Evolutionary conservation across 2,329 filamentous ascomycete species (phyloP).

Genomic region (Aspergillus ochraceus): DNA sequence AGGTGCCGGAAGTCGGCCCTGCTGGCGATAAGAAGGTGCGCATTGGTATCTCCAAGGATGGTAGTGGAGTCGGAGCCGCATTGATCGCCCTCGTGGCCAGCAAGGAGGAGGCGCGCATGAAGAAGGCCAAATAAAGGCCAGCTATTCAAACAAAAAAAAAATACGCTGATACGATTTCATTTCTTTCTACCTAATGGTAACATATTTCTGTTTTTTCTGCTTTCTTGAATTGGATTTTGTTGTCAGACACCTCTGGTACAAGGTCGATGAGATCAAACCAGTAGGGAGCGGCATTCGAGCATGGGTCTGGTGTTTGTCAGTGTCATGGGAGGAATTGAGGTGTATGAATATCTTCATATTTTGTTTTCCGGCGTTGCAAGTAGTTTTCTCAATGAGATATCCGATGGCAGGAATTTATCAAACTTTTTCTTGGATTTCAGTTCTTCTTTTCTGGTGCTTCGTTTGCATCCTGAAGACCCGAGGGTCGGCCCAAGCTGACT

Average conservation of each 20-base stretch:
- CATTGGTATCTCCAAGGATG: constrained; percentile 96
- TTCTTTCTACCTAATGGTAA: constrained; percentile 2
- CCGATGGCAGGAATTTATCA: background rate
- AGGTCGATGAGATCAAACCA: background rate
- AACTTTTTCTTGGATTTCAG: background rate
- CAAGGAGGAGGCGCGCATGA: constrained; percentile 20
- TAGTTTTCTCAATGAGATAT: background rate
- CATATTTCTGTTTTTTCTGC: constrained; percentile 3
- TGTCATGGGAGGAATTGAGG: constrained; percentile 1
- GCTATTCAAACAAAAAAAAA: background rate
- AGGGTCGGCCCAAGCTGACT: background rate
- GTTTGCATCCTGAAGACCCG: background rate
- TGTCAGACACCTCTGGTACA: background rate
- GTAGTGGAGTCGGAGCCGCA: constrained; percentile 91
- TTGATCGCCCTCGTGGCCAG: constrained; percentile 90
- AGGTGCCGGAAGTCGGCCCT: constrained; percentile 73
- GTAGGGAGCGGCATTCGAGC: background rate
- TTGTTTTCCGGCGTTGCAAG: background rate
- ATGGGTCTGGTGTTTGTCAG: constrained; percentile 6
- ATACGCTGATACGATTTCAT: constrained; percentile 6
- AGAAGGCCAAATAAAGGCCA: constrained; percentile 9
- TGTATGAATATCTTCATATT: constrained; percentile 8
- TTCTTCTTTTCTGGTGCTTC: background rate
- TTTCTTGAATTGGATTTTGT: background rate
- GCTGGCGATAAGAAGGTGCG: constrained; percentile 80